A percentile compares a stretch with the other conserved stretches of the same genome.
These are phyloP conservation scores for Citrullus colocynthis DNA, from an alignment of 306 rosid species.

Conservation along the genomic window DNA sequence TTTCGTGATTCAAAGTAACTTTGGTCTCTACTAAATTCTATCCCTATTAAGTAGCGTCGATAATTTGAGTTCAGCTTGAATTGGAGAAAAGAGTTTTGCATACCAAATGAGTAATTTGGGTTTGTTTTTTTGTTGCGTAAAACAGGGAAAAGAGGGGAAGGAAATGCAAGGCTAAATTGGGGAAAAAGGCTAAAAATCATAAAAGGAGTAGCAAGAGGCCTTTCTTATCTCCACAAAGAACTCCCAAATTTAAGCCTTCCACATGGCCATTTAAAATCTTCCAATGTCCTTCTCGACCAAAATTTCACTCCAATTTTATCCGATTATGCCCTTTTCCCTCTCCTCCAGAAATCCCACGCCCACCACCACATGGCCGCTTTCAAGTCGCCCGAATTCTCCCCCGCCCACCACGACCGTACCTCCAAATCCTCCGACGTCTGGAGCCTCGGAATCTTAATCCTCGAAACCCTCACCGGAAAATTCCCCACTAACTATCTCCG, in stretches of 20 bases:
- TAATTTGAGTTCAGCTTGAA: too few species aligned
- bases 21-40: too few species aligned
- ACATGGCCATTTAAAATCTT: conserved; percentile 85
- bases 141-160: too few species aligned
- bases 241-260: conserved; percentile 26
- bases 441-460: conserved; percentile 69
- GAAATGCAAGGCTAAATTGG: not conserved
- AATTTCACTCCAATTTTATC: conserved; percentile 31
- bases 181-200: conserved; percentile 16
- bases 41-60: too few species aligned
- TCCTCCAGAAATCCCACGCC: conserved; percentile 39
- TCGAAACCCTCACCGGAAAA: conserved; percentile 61
- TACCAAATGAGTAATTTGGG: too few species aligned
- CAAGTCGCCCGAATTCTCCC: conserved; percentile 55
- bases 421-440: conserved; percentile 82
- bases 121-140: too few species aligned
- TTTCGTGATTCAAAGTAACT: too few species aligned
- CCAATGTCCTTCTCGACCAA: conserved; percentile 50
- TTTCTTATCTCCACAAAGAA: conserved; percentile 44
- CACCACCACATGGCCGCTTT: conserved; percentile 49
- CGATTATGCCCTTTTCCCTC: conserved; percentile 41
- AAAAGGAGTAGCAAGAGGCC: conserved; percentile 62
- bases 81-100: too few species aligned
- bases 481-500: conserved; percentile 42
- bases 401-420: conserved; percentile 39